A percentile compares a stretch with the other conserved stretches of the same genome.
Evolutionary conservation across 73 alveolate genomes (phyloP).

Genomic region (Urostyla sp.): DNA sequence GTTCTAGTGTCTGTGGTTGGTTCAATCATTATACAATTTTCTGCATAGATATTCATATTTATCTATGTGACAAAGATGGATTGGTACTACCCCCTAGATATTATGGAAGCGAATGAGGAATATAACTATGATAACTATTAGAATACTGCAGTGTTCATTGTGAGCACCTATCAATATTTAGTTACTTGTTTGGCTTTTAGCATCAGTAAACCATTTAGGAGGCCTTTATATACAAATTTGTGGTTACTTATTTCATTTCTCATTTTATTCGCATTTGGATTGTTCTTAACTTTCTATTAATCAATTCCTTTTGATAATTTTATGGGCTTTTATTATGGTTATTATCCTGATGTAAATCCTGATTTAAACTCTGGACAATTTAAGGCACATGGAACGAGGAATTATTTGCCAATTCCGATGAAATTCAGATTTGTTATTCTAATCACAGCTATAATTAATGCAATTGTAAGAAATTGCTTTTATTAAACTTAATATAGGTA

Average conservation of each 20-base stretch:
- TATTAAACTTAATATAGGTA: too few species aligned
- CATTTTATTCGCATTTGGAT: not conserved
- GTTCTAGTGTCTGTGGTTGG: slow-evolving; percentile 88
- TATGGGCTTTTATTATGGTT: not conserved
- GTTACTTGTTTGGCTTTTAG: slow-evolving; percentile 87
- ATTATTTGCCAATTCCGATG: not conserved
- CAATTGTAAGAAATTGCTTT: too few species aligned
- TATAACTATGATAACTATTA: slow-evolving; percentile 77
- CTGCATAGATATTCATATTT: slow-evolving; percentile 54
- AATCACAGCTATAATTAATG: too few species aligned
- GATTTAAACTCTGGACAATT: not conserved
- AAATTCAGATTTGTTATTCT: not conserved
- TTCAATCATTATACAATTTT: slow-evolving; percentile 61
- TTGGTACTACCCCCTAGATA: not conserved
- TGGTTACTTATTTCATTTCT: slow-evolving; percentile 68
- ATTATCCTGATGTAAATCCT: not conserved
- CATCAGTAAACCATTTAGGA: slow-evolving; percentile 95
- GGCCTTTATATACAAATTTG: slow-evolving; percentile 86
- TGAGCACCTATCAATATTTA: slow-evolving; percentile 85
- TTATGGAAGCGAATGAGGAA: slow-evolving; percentile 57
- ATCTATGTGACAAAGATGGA: slow-evolving; percentile 48
- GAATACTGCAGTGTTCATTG: slow-evolving; percentile 83
- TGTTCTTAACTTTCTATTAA: not conserved
- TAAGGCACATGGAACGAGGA: not conserved
- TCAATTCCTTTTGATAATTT: not conserved